Evolutionary conservation across 768 basidiomycete genomes (phyloP).

Genomic region (Mycena filopes): DNA sequence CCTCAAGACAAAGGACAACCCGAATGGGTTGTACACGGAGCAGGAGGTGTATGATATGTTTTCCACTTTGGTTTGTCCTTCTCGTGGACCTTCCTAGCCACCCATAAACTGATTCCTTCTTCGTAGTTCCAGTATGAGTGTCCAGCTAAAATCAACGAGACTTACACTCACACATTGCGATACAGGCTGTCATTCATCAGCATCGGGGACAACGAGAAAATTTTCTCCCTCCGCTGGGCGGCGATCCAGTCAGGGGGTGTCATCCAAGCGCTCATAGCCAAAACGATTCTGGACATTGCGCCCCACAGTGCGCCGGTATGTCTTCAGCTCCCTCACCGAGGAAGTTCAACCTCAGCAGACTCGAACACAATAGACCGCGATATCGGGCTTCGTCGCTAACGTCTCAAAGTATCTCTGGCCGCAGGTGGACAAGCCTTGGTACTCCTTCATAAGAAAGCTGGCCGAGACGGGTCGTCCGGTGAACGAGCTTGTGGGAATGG

Average conservation of each 20-base stretch:
- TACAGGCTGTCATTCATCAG: slow-evolving; percentile 32
- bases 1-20: slow-evolving; percentile 52
- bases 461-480: slow-evolving; percentile 48
- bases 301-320: slow-evolving; percentile 42
- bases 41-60: slow-evolving; percentile 56
- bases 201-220: slow-evolving; percentile 36
- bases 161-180: too few species aligned
- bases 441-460: slow-evolving; percentile 52
- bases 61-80: slow-evolving; percentile 32
- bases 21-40: slow-evolving; percentile 50
- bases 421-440: slow-evolving; percentile 45
- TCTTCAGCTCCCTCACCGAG: too few species aligned
- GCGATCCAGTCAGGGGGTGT: slow-evolving; percentile 33
- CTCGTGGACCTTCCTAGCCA: not conserved
- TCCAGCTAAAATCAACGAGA: too few species aligned
- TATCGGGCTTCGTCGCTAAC: slow-evolving; percentile 40
- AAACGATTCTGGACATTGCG: slow-evolving; percentile 33
- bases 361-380: slow-evolving; percentile 37
- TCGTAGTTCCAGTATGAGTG: slow-evolving; percentile 22
- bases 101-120: not conserved
- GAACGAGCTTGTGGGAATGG: slow-evolving; percentile 55
- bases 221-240: slow-evolving; percentile 25
- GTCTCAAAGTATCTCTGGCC: slow-evolving; percentile 43
- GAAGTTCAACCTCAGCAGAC: too few species aligned
- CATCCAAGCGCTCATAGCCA: slow-evolving; percentile 33